phyloP scores from a whole-genome alignment of 768 basidiomycete species.

The Pleurotus platypus region DNA sequence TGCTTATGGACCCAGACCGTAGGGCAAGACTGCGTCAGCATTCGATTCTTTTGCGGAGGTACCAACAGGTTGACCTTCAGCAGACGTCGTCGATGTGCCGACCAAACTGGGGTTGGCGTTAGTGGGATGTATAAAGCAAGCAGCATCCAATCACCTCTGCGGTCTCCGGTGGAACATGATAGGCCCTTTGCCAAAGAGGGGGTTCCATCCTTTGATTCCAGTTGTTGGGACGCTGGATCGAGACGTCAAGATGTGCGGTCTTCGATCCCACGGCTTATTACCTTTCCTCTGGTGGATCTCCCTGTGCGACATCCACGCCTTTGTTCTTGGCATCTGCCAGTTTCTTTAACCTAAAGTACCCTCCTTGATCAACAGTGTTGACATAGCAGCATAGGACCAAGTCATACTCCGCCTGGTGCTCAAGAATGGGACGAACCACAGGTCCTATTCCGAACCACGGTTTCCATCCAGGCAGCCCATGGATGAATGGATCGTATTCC shows the following conservation, averaged over 20 bases:
- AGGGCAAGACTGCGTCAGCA: background rate
- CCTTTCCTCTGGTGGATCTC: too few relatives aligned
- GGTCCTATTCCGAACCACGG: slow-evolving; percentile 5
- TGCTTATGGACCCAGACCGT: background rate
- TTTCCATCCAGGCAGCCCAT: slow-evolving; percentile 4
- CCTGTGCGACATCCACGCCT: too few relatives aligned
- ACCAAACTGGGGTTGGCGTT: background rate
- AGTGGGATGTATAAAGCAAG: background rate
- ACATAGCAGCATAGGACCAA: background rate
- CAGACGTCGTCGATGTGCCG: too few relatives aligned
- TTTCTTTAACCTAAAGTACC: too few relatives aligned
- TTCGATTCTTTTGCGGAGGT: background rate
- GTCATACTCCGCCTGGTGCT: background rate
- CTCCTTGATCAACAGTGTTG: too few relatives aligned
- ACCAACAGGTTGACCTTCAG: too few relatives aligned
- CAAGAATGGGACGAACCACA: background rate
- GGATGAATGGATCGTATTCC: background rate
- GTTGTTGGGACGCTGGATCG: background rate
- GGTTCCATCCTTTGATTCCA: slow-evolving; percentile 6
- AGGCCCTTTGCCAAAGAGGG: slow-evolving; percentile 5
- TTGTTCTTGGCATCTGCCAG: too few relatives aligned
- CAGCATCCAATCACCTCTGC: background rate
- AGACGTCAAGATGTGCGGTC: too few relatives aligned
- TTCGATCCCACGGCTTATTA: too few relatives aligned
- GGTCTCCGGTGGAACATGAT: background rate